Percentiles rank a stretch among this genome's conserved stretches.
These are phyloP conservation scores for Thielaviopsis euricoi DNA, from an alignment of 2,329 filamentous ascomycete species.

Conservation along the genomic window DNA sequence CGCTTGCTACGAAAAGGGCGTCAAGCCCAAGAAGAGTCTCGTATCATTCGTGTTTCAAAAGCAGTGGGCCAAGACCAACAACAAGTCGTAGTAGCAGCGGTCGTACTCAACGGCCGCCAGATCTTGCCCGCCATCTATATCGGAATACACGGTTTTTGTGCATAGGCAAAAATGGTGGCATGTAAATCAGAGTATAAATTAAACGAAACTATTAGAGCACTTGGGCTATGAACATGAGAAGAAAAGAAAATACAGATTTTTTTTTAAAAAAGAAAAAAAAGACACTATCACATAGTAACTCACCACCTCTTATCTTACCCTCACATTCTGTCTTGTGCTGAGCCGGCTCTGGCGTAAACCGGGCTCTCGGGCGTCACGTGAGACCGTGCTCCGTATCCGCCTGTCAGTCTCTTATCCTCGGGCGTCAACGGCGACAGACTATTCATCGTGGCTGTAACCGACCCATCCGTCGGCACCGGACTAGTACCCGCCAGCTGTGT, in stretches of 20 bases:
- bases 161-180: background rate
- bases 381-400: background rate
- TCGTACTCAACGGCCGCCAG: background rate
- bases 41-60: slow-evolving; percentile 26
- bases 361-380: background rate
- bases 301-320: background rate
- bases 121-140: background rate
- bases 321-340: background rate
- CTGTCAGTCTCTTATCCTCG: background rate
- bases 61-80: background rate
- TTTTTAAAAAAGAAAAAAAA: background rate
- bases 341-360: background rate
- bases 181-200: background rate
- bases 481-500: background rate
- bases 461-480: background rate
- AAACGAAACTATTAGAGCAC: background rate
- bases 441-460: background rate
- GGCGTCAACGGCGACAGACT: background rate
- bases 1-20: slow-evolving; percentile 14
- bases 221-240: background rate
- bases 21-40: slow-evolving; percentile 30
- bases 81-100: no score
- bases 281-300: background rate
- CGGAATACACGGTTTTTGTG: background rate
- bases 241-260: background rate